Conservation (phyloP, 257 asterid species). For the Solanum virginianum region DNA sequence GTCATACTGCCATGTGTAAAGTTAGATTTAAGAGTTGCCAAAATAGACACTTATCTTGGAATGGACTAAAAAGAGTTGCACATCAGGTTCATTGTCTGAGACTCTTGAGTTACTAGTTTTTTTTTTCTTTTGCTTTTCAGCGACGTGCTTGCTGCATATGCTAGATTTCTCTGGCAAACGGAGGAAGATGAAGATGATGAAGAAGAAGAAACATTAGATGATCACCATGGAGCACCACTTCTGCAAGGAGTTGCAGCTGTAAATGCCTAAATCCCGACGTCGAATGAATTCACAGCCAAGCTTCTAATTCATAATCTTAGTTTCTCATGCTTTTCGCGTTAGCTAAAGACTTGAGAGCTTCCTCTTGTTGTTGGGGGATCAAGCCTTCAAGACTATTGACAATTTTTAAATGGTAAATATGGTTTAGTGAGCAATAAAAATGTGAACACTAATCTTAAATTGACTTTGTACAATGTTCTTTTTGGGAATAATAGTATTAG, state of each 20-base stretch:
- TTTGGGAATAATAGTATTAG: not conserved
- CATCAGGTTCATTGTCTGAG: not conserved
- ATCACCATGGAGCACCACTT: not conserved
- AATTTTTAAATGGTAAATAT: not conserved
- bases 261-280: not conserved
- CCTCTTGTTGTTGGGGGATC: not conserved
- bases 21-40: no score
- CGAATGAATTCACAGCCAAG: not conserved
- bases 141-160: conserved; percentile 64
- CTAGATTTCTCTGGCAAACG: conserved; percentile 77
- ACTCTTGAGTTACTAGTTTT: not conserved
- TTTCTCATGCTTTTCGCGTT: not conserved
- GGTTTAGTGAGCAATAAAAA: not conserved
- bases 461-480: not conserved
- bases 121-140: conserved; percentile 29
- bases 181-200: conserved; percentile 25
- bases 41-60: no score
- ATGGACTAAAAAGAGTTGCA: no score
- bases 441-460: not conserved
- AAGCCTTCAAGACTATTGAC: not conserved
- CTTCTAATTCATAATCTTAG: not conserved
- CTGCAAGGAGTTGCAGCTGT: conserved; percentile 3
- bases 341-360: not conserved
- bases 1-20: no score
- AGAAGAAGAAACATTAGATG: not conserved